Base-by-base conservation (phyloP, 305 asterid species). In the Fraxinus dipetala region DNA sequence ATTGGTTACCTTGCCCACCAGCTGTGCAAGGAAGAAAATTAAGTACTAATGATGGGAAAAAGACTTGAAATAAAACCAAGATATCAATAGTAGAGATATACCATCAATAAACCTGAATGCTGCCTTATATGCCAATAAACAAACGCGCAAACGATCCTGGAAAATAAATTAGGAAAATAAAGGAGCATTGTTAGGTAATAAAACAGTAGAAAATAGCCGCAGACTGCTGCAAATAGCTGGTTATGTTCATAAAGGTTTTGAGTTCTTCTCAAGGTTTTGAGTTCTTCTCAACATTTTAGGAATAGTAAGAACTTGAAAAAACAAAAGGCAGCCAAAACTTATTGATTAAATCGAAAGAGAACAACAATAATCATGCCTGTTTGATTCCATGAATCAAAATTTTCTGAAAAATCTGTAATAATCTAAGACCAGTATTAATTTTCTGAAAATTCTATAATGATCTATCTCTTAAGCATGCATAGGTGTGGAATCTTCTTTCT, bases 41-140 rank as follows among this genome's bases (percentile, higher is more conserved):
- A 43, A 56, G 81, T 78, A 0, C 72, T 65, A 26, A 65, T 65
- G 72, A 22, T 9, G 72, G 30, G 30, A 22, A 65, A 16, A 10
- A 65, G 35, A 45, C 63, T 20, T 11, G 32, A 80, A 80, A 83
- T 70, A 63, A 67, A 74, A 76, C 56, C 28, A 59, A 35, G 28
- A 83, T 9, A 69, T 28, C 36, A 34, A 78, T 69, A 80, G 75
- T 26, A 81, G 83, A 87, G 80, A 79, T 75, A 72, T 90, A 96
- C 98, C 99, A n/a, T 93, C 88, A 30, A 90, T 88, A 84, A 96
- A 96, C 88, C 89, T 92, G 90, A 96, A 93, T 77, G 98, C 98
- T 72, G 98, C 99, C 81, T 90, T 89, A 69, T 85, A 92, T 82
- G 98, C 89, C 87, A 91, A 83, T 77, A 96, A 90, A 81, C 91